Evolutionary conservation across 805 yeast genomes (phyloP).

Genomic region (Saccharomyces paradoxus): DNA sequence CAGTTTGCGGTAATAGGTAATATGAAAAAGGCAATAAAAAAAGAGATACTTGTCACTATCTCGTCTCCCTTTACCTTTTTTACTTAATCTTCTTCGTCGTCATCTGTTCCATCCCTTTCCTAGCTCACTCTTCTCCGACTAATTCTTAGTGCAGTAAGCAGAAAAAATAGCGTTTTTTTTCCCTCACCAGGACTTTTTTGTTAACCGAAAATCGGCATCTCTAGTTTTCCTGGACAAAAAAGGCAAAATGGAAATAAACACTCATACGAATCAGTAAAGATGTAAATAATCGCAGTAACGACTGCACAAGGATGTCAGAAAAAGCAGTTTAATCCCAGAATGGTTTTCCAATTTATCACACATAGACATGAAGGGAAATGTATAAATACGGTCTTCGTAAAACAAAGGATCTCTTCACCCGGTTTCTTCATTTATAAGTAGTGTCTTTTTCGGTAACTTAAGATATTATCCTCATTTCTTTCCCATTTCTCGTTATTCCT

Average conservation of each 20-base stretch:
- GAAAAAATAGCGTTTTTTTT: neutral
- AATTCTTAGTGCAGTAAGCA: neutral
- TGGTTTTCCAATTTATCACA: neutral
- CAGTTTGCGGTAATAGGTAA: neutral
- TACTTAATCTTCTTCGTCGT: neutral
- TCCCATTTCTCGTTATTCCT: neutral
- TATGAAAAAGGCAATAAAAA: neutral
- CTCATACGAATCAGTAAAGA: neutral
- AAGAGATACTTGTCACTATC: neutral
- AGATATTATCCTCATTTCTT: neutral
- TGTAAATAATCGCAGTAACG: neutral
- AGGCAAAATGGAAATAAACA: neutral
- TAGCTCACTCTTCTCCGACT: neutral
- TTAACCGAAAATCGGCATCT: neutral
- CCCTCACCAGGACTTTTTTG: neutral
- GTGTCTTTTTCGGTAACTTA: neutral
- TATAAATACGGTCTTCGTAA: neutral
- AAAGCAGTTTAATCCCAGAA: neutral
- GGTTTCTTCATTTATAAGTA: neutral
- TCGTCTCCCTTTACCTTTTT: neutral
- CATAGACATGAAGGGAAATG: neutral
- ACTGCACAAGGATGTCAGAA: neutral
- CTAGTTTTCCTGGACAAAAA: neutral
- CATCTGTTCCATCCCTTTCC: neutral
- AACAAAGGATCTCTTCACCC: neutral